Evolutionary conservation across 345 rosid genomes (phyloP).

Genomic region (Nephelium lappaceum): DNA sequence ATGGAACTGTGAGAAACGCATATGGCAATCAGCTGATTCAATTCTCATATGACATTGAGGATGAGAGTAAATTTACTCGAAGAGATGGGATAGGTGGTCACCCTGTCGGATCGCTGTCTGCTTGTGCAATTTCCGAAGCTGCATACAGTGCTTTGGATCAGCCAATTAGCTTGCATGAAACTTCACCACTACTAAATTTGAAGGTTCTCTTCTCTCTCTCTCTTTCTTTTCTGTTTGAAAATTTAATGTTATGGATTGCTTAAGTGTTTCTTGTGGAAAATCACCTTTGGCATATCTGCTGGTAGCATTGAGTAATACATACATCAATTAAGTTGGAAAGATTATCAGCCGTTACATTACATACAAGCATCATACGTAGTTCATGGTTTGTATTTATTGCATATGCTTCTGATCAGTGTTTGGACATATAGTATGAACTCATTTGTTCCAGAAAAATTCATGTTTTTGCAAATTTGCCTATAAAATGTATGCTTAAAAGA

Average conservation of each 20-base stretch:
- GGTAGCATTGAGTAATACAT: background rate
- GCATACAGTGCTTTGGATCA: slow-evolving; percentile 97
- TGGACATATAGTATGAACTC: background rate
- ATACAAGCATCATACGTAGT: background rate
- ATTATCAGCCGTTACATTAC: background rate
- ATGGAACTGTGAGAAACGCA: slow-evolving; percentile 84
- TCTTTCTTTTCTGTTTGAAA: background rate
- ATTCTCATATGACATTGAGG: slow-evolving; percentile 56
- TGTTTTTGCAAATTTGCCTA: background rate
- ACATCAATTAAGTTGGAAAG: background rate
- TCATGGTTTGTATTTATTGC: background rate
- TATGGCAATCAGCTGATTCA: slow-evolving; percentile 82
- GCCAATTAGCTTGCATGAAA: slow-evolving; percentile 84
- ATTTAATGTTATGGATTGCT: background rate
- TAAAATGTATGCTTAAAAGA: background rate
- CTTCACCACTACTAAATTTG: slow-evolving; percentile 69
- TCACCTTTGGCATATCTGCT: background rate
- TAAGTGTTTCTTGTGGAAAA: background rate
- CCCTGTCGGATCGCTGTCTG: slow-evolving; percentile 80
- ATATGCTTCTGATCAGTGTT: background rate
- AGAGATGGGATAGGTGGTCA: slow-evolving; percentile 54
- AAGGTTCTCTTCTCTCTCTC: slow-evolving; percentile 50
- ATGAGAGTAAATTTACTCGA: slow-evolving; percentile 12
- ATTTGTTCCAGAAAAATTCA: background rate
- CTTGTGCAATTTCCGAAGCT: slow-evolving; percentile 90